Base-by-base conservation (phyloP, 257 asterid species). In the Salvia splendens region DNA sequence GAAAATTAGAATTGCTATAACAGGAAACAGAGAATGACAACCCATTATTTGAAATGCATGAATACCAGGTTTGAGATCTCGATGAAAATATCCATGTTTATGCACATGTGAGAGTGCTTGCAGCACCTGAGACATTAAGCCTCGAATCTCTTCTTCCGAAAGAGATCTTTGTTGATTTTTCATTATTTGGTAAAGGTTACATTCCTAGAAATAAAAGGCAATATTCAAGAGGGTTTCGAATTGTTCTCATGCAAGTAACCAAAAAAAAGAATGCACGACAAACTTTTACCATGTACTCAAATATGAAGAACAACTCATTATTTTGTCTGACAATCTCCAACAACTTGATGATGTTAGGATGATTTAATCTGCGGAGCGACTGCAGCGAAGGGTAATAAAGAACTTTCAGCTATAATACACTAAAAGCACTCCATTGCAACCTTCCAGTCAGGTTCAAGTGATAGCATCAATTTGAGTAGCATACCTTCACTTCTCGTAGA, bases 1-100 rank as follows among this genome's bases (percentile, higher is more conserved):
- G 52, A 56, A 20, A 33, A 33, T 20, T 9, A 3, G 14, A 1
- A 24, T 24, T 24, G 30, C 30, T 24, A 24, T 24, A 24, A 24
- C 30, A 24, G 30, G 30, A 1, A 24, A 24, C 30, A 24, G 30
- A 24, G 30, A 24, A 24, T 24, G 30, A 24, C 30, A 24, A 24
- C 30, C 30, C 30, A 24, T 24, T 24, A 24, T 24, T 24, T 24
- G 30, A 77, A 53, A 67, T 14, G 6, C 28, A 59, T 53, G 28
- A 16, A n/a, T 90, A 93, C 98, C 98, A 74, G 98, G 98, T 81
- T 93, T 93, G 28, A 93, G 64, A 82, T 93, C 98, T 72, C 98
- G 91, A 63, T 93, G 97, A 74, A 90, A 83, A 78, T 85, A 87
- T 69, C 89, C 94, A 48, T 81, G 85, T 78, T 81, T 76, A 69